These are phyloP conservation scores for Aspergillus oerlinghausenensis DNA, from an alignment of 2,329 filamentous ascomycete genomes.

Conservation along the genomic window DNA sequence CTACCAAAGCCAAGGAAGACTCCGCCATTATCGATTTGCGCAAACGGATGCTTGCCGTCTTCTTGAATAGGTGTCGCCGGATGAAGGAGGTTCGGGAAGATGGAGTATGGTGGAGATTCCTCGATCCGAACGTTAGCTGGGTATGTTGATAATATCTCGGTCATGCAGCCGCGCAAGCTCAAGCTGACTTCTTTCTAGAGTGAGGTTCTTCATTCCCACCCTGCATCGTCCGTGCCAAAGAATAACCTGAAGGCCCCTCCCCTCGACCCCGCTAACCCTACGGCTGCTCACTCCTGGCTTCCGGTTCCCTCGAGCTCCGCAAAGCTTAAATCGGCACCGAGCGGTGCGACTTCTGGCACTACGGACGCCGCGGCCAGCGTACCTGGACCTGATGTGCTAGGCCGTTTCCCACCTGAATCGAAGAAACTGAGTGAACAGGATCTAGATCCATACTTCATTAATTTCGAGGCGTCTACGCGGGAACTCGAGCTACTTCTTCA, in stretches of 20 bases:
- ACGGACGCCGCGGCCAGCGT: constrained; percentile 54
- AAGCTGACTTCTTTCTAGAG: constrained; percentile 53
- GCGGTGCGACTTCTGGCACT: constrained; percentile 15
- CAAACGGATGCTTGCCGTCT: constrained; percentile 95
- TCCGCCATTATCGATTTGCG: constrained; percentile 92
- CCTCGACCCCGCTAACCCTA: constrained; percentile 87
- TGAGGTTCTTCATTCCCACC: constrained; percentile 91
- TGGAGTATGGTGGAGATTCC: constrained; percentile 94
- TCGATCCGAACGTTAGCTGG: constrained; percentile 98
- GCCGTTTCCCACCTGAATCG: constrained; percentile 76
- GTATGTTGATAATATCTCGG: constrained; percentile 48
- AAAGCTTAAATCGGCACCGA: constrained; percentile 63
- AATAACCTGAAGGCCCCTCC: constrained; percentile 94
- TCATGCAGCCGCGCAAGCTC: constrained; percentile 8
- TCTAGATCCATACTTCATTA: constrained; percentile 90
- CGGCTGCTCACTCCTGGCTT: constrained; percentile 77
- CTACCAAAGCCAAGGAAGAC: constrained; percentile 96
- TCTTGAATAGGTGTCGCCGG: constrained; percentile 83
- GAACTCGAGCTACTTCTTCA: constrained; percentile 84
- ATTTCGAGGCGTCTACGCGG: constrained; percentile 86
- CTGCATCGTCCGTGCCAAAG: constrained; percentile 86
- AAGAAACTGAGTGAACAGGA: constrained; percentile 79
- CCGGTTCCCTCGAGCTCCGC: constrained; percentile 81
- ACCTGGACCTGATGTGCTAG: constrained; percentile 61
- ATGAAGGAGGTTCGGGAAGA: constrained; percentile 92